Percentiles rank a stretch among this genome's conserved stretches.
phyloP scores from a whole-genome alignment of 2,329 filamentous ascomycete species.

The Aspergillus fumigatus region DNA sequence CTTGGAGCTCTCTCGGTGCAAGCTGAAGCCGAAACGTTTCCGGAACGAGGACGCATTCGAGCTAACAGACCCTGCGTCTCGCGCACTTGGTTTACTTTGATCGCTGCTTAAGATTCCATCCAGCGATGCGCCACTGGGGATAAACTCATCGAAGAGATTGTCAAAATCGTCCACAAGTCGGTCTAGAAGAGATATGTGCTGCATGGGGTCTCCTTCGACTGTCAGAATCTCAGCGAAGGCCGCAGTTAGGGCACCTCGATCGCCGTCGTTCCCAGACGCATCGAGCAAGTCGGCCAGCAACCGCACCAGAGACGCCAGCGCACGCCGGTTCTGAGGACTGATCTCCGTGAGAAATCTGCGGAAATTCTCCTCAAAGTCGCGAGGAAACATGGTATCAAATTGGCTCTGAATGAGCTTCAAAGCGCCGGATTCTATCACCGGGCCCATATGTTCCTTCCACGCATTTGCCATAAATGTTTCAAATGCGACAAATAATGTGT shows the following conservation, averaged over 20 bases:
- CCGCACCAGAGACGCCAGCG: slow-evolving; percentile 78
- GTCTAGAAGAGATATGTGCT: slow-evolving; percentile 85
- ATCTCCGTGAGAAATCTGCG: slow-evolving; percentile 49
- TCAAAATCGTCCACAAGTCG: slow-evolving; percentile 86
- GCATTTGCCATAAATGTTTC: slow-evolving; percentile 87
- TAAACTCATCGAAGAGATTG: slow-evolving; percentile 70
- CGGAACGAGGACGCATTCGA: slow-evolving; percentile 85
- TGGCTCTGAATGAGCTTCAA: slow-evolving; percentile 66
- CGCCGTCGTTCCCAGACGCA: slow-evolving; percentile 84
- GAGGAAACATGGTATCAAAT: slow-evolving; percentile 40
- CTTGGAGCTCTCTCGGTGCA: slow-evolving; percentile 76
- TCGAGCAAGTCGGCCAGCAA: slow-evolving; percentile 83
- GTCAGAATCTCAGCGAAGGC: slow-evolving; percentile 86
- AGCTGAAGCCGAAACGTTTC: slow-evolving; percentile 75
- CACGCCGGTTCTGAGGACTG: slow-evolving; percentile 61
- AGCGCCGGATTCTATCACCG: slow-evolving; percentile 68
- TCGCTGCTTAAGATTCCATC: slow-evolving; percentile 48
- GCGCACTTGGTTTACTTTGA: slow-evolving; percentile 55
- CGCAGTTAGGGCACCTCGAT: slow-evolving; percentile 79
- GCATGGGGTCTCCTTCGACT: slow-evolving; percentile 67
- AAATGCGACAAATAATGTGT: slow-evolving; percentile 85
- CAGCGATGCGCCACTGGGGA: slow-evolving; percentile 42
- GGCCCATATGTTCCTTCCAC: slow-evolving; percentile 84
- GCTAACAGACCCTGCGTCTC: slow-evolving; percentile 68
- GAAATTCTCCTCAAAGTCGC: slow-evolving; percentile 55